These are phyloP conservation scores for Neovahlkampfia damariscottae DNA, from an alignment of 78 protist genomes.

Conservation along the genomic window DNA sequence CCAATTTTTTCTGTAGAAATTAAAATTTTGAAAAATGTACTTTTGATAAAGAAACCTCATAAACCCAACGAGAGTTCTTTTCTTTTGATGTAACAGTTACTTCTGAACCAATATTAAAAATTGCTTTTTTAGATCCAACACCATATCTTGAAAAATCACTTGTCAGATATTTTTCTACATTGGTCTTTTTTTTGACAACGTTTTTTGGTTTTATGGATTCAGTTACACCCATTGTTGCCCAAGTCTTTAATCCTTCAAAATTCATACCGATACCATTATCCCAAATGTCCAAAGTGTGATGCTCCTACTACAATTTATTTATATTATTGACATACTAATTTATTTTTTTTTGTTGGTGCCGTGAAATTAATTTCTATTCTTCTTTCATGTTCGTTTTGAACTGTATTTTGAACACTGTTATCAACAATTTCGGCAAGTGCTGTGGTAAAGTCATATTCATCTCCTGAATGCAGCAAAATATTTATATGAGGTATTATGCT, in stretches of 20 bases:
- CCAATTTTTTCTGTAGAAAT: background rate
- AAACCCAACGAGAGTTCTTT: constrained; percentile 10
- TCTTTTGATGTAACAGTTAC: constrained; percentile 3
- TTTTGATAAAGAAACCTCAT: constrained; percentile 6
- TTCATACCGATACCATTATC: constrained; percentile 24
- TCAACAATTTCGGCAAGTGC: constrained; percentile 20
- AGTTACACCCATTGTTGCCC: constrained; percentile 19
- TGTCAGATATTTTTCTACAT: constrained; percentile 1
- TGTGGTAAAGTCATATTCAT: constrained; percentile 21
- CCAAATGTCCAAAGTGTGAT: no score
- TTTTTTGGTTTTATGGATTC: background rate
- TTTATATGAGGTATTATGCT: constrained; percentile 17
- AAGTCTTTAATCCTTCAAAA: constrained; percentile 8
- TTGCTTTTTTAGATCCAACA: constrained; percentile 20
- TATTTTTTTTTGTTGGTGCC: background rate
- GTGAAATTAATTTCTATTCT: background rate
- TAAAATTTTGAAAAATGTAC: background rate
- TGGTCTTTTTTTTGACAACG: background rate
- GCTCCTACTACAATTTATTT: no score
- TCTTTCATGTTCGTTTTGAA: background rate
- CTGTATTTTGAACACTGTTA: constrained; percentile 19
- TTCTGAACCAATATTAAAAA: background rate
- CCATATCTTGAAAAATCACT: constrained; percentile 24
- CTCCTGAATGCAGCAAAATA: constrained; percentile 10
- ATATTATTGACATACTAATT: background rate